Evolutionary conservation across 441 rosid genomes (phyloP).

Genomic region (Pelargonium fulgidum): DNA sequence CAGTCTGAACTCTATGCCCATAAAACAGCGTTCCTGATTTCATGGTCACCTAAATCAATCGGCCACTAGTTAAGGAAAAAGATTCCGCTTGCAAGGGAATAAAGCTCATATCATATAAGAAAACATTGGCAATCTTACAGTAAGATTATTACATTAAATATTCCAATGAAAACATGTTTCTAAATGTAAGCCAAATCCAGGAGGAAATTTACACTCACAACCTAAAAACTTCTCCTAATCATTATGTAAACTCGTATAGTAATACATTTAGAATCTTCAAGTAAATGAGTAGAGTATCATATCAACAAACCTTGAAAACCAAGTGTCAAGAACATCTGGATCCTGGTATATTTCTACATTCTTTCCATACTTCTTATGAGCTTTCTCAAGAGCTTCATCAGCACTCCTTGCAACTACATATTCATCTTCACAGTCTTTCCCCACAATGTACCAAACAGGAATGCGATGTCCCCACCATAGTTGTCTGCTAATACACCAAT

Average conservation of each 20-base stretch:
- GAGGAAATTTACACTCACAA: neutral
- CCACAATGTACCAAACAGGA: slow-evolving; percentile 94
- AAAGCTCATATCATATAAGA: neutral
- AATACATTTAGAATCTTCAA: neutral
- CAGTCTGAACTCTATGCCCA: neutral
- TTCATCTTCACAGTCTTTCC: slow-evolving; percentile 78
- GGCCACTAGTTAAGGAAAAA: neutral
- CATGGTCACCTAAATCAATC: neutral
- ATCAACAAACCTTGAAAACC: slow-evolving; percentile 83
- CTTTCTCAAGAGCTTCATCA: slow-evolving; percentile 73
- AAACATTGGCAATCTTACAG: neutral
- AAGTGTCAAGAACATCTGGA: slow-evolving; percentile 95
- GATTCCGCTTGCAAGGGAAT: neutral
- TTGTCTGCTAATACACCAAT: slow-evolving; percentile 98
- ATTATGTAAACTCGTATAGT: slow-evolving; percentile 9
- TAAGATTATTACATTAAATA: neutral
- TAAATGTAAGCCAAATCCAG: slow-evolving; percentile 8
- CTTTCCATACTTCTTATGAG: slow-evolving; percentile 63
- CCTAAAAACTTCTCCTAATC: neutral
- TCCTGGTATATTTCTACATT: slow-evolving; percentile 84
- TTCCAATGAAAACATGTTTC: neutral
- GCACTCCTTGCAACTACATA: slow-evolving; percentile 72
- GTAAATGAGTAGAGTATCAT: neutral
- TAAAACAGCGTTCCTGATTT: neutral
- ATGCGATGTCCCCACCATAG: slow-evolving; percentile 99